phyloP scores from a whole-genome alignment of 768 basidiomycete species.

The Termitomyces sp. region DNA sequence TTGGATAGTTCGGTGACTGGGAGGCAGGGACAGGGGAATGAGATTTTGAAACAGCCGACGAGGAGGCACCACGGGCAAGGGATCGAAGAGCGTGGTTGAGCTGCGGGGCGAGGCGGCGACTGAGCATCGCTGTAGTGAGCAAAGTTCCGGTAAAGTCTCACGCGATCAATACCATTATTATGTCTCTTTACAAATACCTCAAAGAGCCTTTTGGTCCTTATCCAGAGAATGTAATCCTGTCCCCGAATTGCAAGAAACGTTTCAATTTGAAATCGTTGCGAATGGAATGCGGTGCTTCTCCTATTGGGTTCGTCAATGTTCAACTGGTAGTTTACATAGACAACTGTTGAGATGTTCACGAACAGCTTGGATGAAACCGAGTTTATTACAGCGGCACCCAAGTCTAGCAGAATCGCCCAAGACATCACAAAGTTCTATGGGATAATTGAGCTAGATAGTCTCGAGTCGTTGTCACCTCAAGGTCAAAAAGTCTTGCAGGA shows the following conservation, averaged over 20 bases:
- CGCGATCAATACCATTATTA: not conserved
- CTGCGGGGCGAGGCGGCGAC: conserved; percentile 32
- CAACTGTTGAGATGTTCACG: not conserved
- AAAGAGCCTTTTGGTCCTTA: conserved; percentile 28
- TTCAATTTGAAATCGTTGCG: conserved; percentile 7
- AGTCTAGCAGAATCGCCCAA: conserved; percentile 14
- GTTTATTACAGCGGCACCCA: conserved; percentile 25
- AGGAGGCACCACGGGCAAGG: conserved; percentile 26
- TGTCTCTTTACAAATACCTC: conserved; percentile 17
- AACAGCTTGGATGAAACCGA: conserved; percentile 48
- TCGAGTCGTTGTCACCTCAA: conserved; percentile 46
- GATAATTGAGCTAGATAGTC: conserved; percentile 38
- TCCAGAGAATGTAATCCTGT: conserved; percentile 23
- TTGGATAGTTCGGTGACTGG: conserved; percentile 81
- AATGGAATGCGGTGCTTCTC: conserved; percentile 14
- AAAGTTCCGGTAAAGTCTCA: conserved; percentile 9
- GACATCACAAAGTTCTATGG: conserved; percentile 48
- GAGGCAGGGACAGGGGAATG: conserved; percentile 32
- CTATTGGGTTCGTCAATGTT: conserved; percentile 16
- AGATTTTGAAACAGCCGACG: conserved; percentile 23
- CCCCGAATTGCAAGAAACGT: conserved; percentile 8
- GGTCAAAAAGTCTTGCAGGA: conserved; percentile 37
- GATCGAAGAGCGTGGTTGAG: conserved; percentile 26
- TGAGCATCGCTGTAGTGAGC: conserved; percentile 29
- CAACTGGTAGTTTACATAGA: not conserved